These are phyloP conservation scores for Pseudogymnoascus pannorum DNA, from an alignment of 2,329 filamentous ascomycete species.

Conservation along the genomic window DNA sequence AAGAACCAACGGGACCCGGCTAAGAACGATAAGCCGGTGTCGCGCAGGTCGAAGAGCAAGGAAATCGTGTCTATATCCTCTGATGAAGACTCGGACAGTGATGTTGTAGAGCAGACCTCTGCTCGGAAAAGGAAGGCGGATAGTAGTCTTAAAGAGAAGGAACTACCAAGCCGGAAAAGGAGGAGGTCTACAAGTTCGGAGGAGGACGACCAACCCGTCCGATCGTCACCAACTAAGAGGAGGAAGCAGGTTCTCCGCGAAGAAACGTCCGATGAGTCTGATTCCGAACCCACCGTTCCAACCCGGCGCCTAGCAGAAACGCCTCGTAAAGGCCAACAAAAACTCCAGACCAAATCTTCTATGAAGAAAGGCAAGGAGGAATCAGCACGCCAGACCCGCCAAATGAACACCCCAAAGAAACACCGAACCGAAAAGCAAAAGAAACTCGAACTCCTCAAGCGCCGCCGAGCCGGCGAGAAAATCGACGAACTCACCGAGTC, in stretches of 20 bases:
- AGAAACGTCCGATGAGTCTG: neutral
- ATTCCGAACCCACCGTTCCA: neutral
- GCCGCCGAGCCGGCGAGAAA: constrained; percentile 34
- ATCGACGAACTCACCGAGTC: constrained; percentile 32
- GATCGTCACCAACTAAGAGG: neutral
- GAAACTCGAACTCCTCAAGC: constrained; percentile 33
- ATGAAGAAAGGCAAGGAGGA: neutral
- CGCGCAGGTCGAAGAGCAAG: neutral
- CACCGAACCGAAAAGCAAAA: constrained; percentile 35
- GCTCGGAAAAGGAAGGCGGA: neutral
- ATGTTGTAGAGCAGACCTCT: neutral
- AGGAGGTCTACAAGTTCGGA: neutral
- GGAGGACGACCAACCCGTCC: neutral
- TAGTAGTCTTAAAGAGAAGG: neutral
- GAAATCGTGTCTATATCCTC: neutral
- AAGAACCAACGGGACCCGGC: neutral
- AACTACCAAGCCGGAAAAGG: neutral
- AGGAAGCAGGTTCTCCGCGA: neutral
- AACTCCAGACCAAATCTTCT: too few species aligned
- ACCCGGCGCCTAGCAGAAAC: neutral
- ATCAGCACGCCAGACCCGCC: neutral
- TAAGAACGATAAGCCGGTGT: neutral
- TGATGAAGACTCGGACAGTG: neutral
- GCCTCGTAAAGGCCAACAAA: neutral
- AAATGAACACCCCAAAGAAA: constrained; percentile 9